A percentile compares a stretch with the other conserved stretches of the same genome.
Conservation (phyloP, 1,139 yeast genomes). For the Suhomyces terraborum region DNA sequence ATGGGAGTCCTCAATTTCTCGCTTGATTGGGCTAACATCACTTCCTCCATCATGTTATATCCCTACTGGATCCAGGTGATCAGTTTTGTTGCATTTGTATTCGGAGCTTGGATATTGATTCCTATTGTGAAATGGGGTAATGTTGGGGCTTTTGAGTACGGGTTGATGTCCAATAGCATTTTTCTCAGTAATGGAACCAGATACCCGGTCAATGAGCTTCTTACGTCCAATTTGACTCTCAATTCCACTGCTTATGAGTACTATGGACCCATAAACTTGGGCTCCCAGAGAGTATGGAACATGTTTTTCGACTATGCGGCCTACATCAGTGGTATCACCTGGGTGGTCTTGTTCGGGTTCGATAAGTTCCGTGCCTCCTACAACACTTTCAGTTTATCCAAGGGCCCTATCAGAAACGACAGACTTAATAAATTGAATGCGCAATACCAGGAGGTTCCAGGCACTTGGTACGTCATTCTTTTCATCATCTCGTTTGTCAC, state of each 20-base stretch:
- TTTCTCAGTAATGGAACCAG: conserved; percentile 18
- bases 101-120: conserved; percentile 24
- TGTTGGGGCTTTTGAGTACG: conserved; percentile 15
- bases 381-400: conserved; percentile 15
- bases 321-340: conserved; percentile 47
- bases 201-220: conserved; percentile 21
- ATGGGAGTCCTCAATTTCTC: conserved; percentile 26
- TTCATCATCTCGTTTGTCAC: conserved; percentile 38
- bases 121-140: conserved; percentile 23
- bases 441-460: conserved; percentile 43
- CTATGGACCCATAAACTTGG: conserved; percentile 28
- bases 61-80: conserved; percentile 27
- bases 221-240: conserved; percentile 18
- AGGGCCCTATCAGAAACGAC: conserved; percentile 28
- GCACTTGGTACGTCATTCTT: conserved; percentile 40
- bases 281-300: conserved; percentile 52
- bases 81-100: conserved; percentile 23
- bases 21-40: conserved; percentile 25
- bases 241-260: conserved; percentile 22
- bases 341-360: conserved; percentile 46
- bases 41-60: conserved; percentile 23
- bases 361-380: conserved; percentile 25
- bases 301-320: conserved; percentile 57
- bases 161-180: conserved; percentile 23
- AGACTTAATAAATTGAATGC: conserved; percentile 43